Base-by-base conservation (phyloP, 805 yeast species). In the Zygoascus tannicola region DNA sequence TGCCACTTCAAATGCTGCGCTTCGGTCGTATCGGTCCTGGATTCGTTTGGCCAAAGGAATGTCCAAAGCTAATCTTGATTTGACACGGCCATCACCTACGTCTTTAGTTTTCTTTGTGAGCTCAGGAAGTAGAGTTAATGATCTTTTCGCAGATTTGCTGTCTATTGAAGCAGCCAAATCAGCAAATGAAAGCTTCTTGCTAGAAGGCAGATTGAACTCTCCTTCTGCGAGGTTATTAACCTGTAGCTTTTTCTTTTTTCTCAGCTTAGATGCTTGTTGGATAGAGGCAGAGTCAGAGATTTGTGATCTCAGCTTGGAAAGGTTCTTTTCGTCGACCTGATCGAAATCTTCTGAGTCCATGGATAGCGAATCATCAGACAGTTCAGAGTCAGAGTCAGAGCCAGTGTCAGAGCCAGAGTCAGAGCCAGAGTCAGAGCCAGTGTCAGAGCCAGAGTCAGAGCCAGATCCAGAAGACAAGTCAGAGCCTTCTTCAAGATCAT, bases 1-100 rank as follows among this genome's bases (percentile, higher is more conserved):
- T 37, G 96, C 78, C 28, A 92, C 74, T 45, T 85, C 94, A 60
- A 84, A 88, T 0, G 98, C 97, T 2, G 90, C 97, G 45, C 71
- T 73, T 58, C 97, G 75, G 54, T 88, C 95, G 52, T 81, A 75
- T 58, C 92, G 77, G 54, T 84, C 76, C 63, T 87, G 94, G 44
- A 90, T 79, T 52, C 94, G 76, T 55, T 78, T 76, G 1, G 97
- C 95, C 44, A 87, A 69, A 2, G 97, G 97, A 10, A 86, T 80
- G 0, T 81, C 74, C 40, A 86, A 65, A 1, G 90, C 71, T 49
- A 70, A 32, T 15, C 20, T 15, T 15, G 40, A 23, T 12, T 21
- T 37, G 44, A 38, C 44, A 50, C 16, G 64, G 38, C 50, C 56
- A 21, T 65, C 62, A 18, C 30, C 30, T 40, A 50, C 57, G 19